Conservation (phyloP, 768 basidiomycete species). For the Termitomyces heimii region DNA sequence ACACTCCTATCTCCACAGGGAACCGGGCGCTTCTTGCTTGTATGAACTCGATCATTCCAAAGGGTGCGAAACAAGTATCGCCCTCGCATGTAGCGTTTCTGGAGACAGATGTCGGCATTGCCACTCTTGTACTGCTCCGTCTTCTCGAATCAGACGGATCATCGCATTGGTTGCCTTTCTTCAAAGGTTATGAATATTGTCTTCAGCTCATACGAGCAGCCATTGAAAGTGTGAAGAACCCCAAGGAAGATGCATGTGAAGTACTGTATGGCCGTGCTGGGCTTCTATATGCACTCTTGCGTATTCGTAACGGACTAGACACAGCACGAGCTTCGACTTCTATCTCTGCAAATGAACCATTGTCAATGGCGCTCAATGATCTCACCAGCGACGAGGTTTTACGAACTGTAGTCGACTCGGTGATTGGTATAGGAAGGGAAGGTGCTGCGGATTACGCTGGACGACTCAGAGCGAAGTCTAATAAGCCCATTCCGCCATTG, state of each 20-base stretch:
- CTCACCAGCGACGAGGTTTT: slow-evolving; percentile 31
- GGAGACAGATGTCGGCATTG: slow-evolving; percentile 34
- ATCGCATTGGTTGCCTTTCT: slow-evolving; percentile 2
- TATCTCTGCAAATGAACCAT: background rate
- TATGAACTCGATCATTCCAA: background rate
- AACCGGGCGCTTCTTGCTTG: slow-evolving; percentile 2
- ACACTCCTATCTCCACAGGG: background rate
- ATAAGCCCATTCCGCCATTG: slow-evolving; percentile 28
- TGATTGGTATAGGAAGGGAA: slow-evolving; percentile 36
- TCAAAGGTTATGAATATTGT: slow-evolving; percentile 15
- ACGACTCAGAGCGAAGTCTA: slow-evolving; percentile 17
- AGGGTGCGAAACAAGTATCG: background rate
- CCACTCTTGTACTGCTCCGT: slow-evolving; percentile 28
- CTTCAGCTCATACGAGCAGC: slow-evolving; percentile 19
- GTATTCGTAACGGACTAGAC: slow-evolving; percentile 25
- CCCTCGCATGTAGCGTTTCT: slow-evolving; percentile 28
- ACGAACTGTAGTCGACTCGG: slow-evolving; percentile 33
- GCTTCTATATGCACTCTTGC: slow-evolving; percentile 45
- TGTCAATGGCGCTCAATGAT: slow-evolving; percentile 2
- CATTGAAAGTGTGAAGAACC: slow-evolving; percentile 12
- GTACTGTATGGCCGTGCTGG: slow-evolving; percentile 57
- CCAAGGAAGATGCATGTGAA: slow-evolving; percentile 39
- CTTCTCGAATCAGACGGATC: slow-evolving; percentile 13
- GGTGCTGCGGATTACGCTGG: slow-evolving; percentile 29
- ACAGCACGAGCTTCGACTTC: background rate